Evolutionary conservation across 73 alveolate genomes (phyloP), one percentile per base, ranked within the genome.

Genomic region (Paramecium caudatum): DNA sequence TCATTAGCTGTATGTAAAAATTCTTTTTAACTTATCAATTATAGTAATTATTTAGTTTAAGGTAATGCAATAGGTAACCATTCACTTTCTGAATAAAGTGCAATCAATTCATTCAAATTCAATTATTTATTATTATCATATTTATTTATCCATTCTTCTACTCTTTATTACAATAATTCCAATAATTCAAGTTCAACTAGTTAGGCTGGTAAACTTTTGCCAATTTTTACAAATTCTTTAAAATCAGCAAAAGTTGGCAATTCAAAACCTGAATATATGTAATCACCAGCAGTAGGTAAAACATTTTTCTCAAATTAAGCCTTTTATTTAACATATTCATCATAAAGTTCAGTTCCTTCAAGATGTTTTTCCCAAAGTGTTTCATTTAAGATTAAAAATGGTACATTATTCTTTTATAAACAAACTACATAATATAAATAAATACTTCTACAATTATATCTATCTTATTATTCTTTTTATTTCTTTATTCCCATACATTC

Each of bases 371-470:
- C 88, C 88, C 88, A 74, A 3, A 74, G 7, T 15, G 17, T 41
- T 15, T 74, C 62, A 41, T 74, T 39, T 3, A 74, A 41, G 43
- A 74, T 74, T 27, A 74, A 21, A 39, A 74, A 74, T 74, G 68
- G 88, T 16, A 74, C 19, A 37, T 74, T 41, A 3, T 6, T 10
- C 43, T 45, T 37, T 7, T 3, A 0, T 5, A 74, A 6, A 74
- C 88, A 74, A 4, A 45, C 88, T 45, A 65, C 3, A 10, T 32
- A 27, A 6, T 65, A 65, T 33, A 12, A 65, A 10, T 65, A 65
- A n/a, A 63, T 65, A 65, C 83, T 65, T 65, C 88, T 74, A 43
- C 88, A 74, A 30, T 12, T 74, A 74, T 74, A 74, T 45, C 43
- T 74, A 41, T 74, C 68, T 27, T 16, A 19, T 4, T 30, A 41